Evolutionary conservation across 805 yeast species (phyloP).

Genomic region (Huiozyma naganishii): DNA sequence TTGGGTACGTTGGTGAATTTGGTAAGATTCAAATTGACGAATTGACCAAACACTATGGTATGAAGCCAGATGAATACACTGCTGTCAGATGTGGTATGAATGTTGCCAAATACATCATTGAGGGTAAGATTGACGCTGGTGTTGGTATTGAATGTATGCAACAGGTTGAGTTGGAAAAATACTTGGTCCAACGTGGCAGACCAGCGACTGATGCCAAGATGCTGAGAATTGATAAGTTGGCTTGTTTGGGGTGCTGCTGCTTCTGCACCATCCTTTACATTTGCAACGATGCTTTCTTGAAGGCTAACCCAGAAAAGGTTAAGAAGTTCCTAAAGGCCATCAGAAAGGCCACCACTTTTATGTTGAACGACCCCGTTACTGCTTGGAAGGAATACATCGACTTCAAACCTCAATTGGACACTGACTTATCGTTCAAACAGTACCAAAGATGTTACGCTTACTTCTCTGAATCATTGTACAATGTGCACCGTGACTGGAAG

Average conservation of each 20-base stretch:
- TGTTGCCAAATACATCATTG: slow-evolving; percentile 44
- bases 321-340: slow-evolving; percentile 36
- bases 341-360: slow-evolving; percentile 41
- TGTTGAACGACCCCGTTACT: slow-evolving; percentile 33
- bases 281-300: slow-evolving; percentile 40
- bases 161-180: slow-evolving; percentile 47
- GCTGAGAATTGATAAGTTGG: slow-evolving; percentile 46
- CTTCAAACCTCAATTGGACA: slow-evolving; percentile 38
- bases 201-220: slow-evolving; percentile 39
- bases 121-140: slow-evolving; percentile 47
- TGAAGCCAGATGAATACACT: slow-evolving; percentile 45
- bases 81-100: slow-evolving; percentile 53
- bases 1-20: slow-evolving; percentile 51
- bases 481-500: too few species aligned
- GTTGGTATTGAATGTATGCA: slow-evolving; percentile 51
- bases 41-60: slow-evolving; percentile 43
- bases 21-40: slow-evolving; percentile 51
- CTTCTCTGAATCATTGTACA: too few species aligned
- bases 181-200: slow-evolving; percentile 34
- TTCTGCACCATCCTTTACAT: slow-evolving; percentile 48
- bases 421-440: slow-evolving; percentile 33
- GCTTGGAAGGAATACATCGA: slow-evolving; percentile 38
- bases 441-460: slow-evolving; percentile 47
- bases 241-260: slow-evolving; percentile 49
- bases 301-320: slow-evolving; percentile 37